Evolutionary conservation across 2,329 filamentous ascomycete species (phyloP).

Genomic region (Venturia carpophila): DNA sequence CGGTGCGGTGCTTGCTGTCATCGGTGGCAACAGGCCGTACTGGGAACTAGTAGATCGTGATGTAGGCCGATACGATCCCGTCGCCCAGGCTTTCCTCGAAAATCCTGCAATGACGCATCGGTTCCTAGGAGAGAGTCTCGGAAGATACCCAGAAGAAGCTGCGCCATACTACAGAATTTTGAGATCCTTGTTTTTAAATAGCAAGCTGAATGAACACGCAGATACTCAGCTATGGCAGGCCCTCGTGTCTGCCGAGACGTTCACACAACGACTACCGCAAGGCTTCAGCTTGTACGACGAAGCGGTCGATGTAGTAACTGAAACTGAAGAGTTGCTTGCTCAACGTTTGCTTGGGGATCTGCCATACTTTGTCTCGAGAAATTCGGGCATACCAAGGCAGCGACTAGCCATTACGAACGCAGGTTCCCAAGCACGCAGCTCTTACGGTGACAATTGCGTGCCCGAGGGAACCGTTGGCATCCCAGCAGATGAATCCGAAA

Average conservation of each 20-base stretch:
- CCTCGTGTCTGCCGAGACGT: neutral
- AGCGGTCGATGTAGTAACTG: constrained; percentile 17
- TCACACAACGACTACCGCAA: constrained; percentile 7
- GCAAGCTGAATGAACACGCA: neutral
- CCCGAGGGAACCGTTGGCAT: constrained; percentile 58
- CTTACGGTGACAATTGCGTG: constrained; percentile 40
- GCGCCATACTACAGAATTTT: constrained; percentile 11
- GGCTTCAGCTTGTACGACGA: constrained; percentile 15
- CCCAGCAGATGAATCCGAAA: constrained; percentile 65
- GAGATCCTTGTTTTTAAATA: constrained; percentile 12
- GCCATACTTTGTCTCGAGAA: constrained; percentile 51
- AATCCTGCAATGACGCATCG: neutral
- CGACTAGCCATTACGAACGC: constrained; percentile 21
- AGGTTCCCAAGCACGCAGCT: neutral
- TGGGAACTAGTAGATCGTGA: constrained; percentile 16
- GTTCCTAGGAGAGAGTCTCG: constrained; percentile 8
- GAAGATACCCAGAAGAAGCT: constrained; percentile 15
- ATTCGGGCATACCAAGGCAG: constrained; percentile 43
- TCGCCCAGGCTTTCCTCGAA: neutral
- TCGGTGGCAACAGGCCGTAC: constrained; percentile 15
- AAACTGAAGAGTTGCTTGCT: constrained; percentile 10
- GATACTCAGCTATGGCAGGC: constrained; percentile 5
- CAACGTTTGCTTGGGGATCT: constrained; percentile 40
- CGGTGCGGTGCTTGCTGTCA: constrained; percentile 12
- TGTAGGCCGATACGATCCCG: neutral